Base-by-base conservation (phyloP, 306 rosid species). In the Crataegus laevigata region DNA sequence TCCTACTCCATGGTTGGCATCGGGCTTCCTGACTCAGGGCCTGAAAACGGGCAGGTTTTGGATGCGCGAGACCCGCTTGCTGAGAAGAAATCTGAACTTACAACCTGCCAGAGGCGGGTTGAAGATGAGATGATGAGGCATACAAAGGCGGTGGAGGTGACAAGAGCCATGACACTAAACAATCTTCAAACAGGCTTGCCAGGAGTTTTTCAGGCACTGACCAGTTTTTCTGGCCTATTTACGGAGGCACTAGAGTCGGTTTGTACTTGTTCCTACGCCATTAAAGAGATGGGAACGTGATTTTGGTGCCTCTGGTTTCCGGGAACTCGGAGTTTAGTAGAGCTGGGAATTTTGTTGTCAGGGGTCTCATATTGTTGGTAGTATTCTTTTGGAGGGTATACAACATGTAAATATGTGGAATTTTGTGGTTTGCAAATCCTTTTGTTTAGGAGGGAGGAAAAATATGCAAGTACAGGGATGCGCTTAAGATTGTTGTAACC, bases 1-100 rank as follows among this genome's bases (percentile, higher is more conserved):
- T 96, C 99, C 2, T 96, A 90, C 78, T 96, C 99, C 51, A 80
- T 92, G 96, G 99, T 96, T 75, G 99, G 99, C 32, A 89, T 96
- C n/a, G 86, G 99, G 66, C 89, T 96, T 75, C 98, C 98, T 5
- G 97, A 91, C 43, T 18, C 87, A 0, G 96, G 89, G 28, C 78
- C 91, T 6, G 97, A 90, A 40, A 82, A 77, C 34, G 93, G 96
- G 43, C 92, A 73, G 26, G 89, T 74, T 5, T 70, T 96, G 88
- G 99, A 96, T 71, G 96, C 98, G 0, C 87, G 96, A 0, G 99
- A 96, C 72, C 99, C 99, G 0, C 97, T 96, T 3, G 91, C 94
- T 0, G 98, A 92, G 89, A 96, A 96, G 75, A 96, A 92, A 81
- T 38, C 84, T 26, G 98, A 96, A 61, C 97, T 96, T 0, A 82